Evolutionary conservation across 2,329 filamentous ascomycete species (phyloP), one percentile per base, ranked within the genome.

Genomic region (Botrytis byssoidea): DNA sequence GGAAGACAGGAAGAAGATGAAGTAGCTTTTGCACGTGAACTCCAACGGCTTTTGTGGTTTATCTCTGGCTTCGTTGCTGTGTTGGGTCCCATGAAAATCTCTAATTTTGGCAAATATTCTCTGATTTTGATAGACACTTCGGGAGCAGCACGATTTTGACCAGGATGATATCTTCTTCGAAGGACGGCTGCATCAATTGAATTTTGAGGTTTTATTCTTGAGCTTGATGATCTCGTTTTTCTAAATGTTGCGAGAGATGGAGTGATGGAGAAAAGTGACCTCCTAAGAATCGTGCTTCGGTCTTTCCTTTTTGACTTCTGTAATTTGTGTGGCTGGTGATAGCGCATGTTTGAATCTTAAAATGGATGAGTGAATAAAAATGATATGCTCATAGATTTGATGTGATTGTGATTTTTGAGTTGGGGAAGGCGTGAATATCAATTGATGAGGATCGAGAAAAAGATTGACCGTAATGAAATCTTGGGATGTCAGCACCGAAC

Each of bases 1-100:
- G 20, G 3, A 25, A 12, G 4, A 16, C 20, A 2, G 1, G 20
- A 35, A 2, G 25, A 4, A 4, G 42, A 37, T n/a, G 44, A 32
- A 7, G 6, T 25, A 32, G 3, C 4, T 14, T 25, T 9, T 10
- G 42, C 35, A n/a, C 7, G 7, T n/a, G 32, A 32, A 37, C 5
- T 20, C 35, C 22, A 22, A 9, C 18, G 3, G 18, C 10, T 25
- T 12, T n/a, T 32, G 3, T 18, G 0, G 4, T 18, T 8, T n/a
- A 7, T 37, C 48, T 37, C 2, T 37, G 14, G 14, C 0, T 48
- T 66, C 14, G 12, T 25, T 22, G 20, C 12, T 0, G 29, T 35
- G 12, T 5, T 16, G 7, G 20, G 3, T n/a, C 22, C 7, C 7
- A 25, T n/a, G 3, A 35, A 16, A 25, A 14, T 8, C 22, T 25